Base-by-base conservation (phyloP, 1,284 basidiomycete genomes). In the Trichosporon ovoides region DNA sequence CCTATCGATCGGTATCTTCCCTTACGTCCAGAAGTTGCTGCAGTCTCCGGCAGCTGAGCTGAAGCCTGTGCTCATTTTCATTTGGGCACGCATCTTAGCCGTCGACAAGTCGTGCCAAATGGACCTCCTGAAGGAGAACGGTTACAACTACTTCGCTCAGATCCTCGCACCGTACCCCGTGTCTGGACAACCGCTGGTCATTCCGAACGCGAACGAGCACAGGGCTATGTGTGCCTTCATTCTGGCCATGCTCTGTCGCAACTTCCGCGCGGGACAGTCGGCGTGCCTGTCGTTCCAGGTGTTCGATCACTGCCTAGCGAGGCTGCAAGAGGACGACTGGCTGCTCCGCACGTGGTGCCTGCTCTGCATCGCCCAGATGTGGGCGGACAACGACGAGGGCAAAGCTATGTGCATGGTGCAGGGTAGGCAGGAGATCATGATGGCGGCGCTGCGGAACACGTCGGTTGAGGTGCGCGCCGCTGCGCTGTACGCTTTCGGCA, bases 161-260 rank as follows among this genome's bases (percentile, higher is more conserved):
- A 77, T 94, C 33, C 82, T 95, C 13, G 83, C 85, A 1, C 77
- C 79, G 14, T 70, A 70, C 38, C 70, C 73, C 1, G 67, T 67
- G 19, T 57, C 59, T 11, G 62, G 59, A 14, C 71, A 71, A n/a
- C 75, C 68, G 10, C 65, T 77, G 31, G 80, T 85, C 33, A 85
- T 97, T 28, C 91, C 93, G 0, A 98, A 98, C 76, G 86, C 87
- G 52, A 90, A 91, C 14, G 95, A 98, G 76, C 94, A 98, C 76
- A 91, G 93, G 60, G 95, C 95, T 0, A 98, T 98, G 95, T 98
- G 94, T 72, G 91, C 93, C 0, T 98, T 98, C 78, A 94, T 98
- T 67, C 85, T 98, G 20, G 84, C 89, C n/a, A 87, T 93, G 28
- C 87, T 97, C 60, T 88, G 89, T 56, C 87, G 95, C 20, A 92